Evolutionary conservation across 1,139 yeast species (phyloP), one percentile per base, ranked within the genome.

Genomic region (Geotrichum siamense): DNA sequence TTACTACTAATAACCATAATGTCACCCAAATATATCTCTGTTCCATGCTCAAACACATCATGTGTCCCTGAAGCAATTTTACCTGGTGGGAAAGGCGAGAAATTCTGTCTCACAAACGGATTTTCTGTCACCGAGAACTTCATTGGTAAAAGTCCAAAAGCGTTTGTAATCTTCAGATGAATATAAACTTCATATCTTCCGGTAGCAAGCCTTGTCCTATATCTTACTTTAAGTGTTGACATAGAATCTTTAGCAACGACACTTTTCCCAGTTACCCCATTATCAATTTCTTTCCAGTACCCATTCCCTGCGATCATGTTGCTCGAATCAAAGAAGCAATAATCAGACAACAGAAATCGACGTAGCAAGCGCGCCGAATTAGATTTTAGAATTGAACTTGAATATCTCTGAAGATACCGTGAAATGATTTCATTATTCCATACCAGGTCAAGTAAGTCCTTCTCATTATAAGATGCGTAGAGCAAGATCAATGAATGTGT

Each of bases 161-260:
- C 50, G 33, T 53, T 49, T 15, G 48, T 45, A 9, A 54, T 55
- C 20, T 50, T 48, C 19, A 58, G 31, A 29, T 53, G 55, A 29
- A 59, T 35, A 13, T 44, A 49, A 3, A 58, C 52, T 23, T 50
- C 51, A 47, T 59, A 56, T 5, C 47, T 31, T 4, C 62, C 62
- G 0, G 60, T 57, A 3, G 54, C 48, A 10, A 60, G 53, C 17
- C 48, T 39, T 3, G 61, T 56, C n/a, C 45, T 40, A 45, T 57
- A 53, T 37, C 47, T 41, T 17, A 60, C 41, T 20, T 27, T 17
- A 2, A 22, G 15, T n/a, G 41, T 19, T 15, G 6, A 9, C 15
- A 9, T 9, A 28, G 31, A 10, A 23, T 23, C 26, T 6, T 10
- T 8, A 23, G 26, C 26, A n/a, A n/a, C n/a, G n/a, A n/a, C n/a